Evolutionary conservation across 495 filamentous ascomycete genomes (phyloP).

Genomic region (Penicillium turbatum): DNA sequence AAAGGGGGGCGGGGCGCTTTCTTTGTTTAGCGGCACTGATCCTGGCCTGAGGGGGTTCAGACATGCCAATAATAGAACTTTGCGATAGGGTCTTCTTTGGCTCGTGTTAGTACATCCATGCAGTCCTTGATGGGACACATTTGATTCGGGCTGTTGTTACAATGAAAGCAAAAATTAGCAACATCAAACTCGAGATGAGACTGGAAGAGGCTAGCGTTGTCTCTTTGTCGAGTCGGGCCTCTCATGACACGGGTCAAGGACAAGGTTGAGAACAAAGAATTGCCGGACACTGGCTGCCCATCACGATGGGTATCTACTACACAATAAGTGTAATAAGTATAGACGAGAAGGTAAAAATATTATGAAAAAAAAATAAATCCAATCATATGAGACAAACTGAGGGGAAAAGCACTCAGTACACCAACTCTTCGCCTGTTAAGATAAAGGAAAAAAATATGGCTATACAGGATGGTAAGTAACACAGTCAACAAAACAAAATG

Average conservation of each 20-base stretch:
- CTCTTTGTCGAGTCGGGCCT: background rate
- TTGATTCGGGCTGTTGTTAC: background rate
- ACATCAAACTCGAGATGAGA: background rate
- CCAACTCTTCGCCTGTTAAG: slow-evolving; percentile 42
- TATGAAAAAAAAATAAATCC: slow-evolving; percentile 30
- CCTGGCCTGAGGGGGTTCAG: background rate
- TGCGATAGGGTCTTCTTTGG: background rate
- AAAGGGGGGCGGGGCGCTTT: background rate
- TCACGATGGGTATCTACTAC: background rate
- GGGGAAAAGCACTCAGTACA: slow-evolving; percentile 38
- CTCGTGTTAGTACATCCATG: background rate
- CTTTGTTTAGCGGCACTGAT: background rate
- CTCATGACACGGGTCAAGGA: background rate
- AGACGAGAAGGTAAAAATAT: slow-evolving; percentile 24
- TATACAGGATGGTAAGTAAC: slow-evolving; percentile 46
- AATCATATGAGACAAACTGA: slow-evolving; percentile 38
- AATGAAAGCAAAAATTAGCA: background rate
- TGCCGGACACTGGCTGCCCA: no score
- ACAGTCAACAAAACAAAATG: slow-evolving; percentile 36
- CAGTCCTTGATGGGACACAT: background rate
- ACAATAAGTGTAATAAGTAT: background rate
- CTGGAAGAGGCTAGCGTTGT: background rate
- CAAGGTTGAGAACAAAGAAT: background rate
- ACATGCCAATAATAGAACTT: slow-evolving; percentile 8
- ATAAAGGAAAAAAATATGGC: slow-evolving; percentile 39